Evolutionary conservation across 768 basidiomycete genomes (phyloP).

Genomic region (Suillus alpinus): DNA sequence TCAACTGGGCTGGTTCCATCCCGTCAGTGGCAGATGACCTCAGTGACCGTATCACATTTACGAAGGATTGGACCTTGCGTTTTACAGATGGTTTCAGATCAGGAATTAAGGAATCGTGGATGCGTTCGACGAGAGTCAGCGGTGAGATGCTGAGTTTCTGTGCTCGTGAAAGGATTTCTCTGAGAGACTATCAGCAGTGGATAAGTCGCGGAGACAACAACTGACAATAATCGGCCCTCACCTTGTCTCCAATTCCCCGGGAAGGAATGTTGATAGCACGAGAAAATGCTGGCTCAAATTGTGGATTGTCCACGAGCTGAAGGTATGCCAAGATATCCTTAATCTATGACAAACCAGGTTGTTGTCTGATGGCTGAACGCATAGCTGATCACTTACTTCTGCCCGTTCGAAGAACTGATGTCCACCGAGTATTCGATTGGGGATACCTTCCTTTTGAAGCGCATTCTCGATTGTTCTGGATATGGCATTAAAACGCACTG

Average conservation of each 20-base stretch:
- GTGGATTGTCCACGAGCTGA: slow-evolving; percentile 76
- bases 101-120: slow-evolving; percentile 55
- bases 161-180: slow-evolving; percentile 55
- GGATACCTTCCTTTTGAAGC: slow-evolving; percentile 77
- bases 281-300: slow-evolving; percentile 61
- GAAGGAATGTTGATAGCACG: slow-evolving; percentile 73
- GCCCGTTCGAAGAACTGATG: slow-evolving; percentile 85
- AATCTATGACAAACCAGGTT: slow-evolving; percentile 40
- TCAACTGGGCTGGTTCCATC: slow-evolving; percentile 58
- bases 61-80: slow-evolving; percentile 59
- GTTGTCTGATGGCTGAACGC: neutral
- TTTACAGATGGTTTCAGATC: slow-evolving; percentile 68
- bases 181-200: slow-evolving; percentile 46
- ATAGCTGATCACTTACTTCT: slow-evolving; percentile 47
- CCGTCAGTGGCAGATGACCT: slow-evolving; percentile 56
- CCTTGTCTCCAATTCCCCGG: slow-evolving; percentile 78
- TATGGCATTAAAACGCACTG: slow-evolving; percentile 80
- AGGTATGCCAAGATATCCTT: slow-evolving; percentile 83
- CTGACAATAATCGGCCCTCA: slow-evolving; percentile 19
- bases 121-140: slow-evolving; percentile 59
- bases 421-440: slow-evolving; percentile 71
- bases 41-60: slow-evolving; percentile 52
- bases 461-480: slow-evolving; percentile 74
- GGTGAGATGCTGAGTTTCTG: slow-evolving; percentile 49
- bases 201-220: neutral